Percentiles rank a stretch among this genome's conserved stretches.
These are phyloP conservation scores for Epichloe festucae DNA, from an alignment of 2,329 filamentous ascomycete genomes.

Conservation along the genomic window DNA sequence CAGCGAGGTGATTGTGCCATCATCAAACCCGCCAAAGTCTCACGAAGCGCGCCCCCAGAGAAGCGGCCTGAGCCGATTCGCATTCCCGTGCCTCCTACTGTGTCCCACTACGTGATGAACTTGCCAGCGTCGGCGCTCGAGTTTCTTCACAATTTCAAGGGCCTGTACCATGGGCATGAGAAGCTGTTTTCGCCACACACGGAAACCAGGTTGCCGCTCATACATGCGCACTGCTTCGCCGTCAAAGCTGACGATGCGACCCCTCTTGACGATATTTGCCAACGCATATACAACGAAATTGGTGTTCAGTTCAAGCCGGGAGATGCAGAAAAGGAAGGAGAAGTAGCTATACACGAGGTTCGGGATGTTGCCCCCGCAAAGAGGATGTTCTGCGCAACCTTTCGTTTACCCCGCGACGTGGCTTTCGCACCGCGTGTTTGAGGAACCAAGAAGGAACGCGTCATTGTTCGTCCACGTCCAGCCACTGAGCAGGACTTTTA, in stretches of 20 bases:
- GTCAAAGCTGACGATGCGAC: conserved; percentile 66
- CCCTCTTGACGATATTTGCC: conserved; percentile 37
- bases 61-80: conserved; percentile 23
- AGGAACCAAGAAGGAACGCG: not conserved
- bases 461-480: too few relatives aligned
- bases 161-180: conserved; percentile 65
- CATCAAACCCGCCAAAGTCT: conserved; percentile 28
- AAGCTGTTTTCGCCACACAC: conserved; percentile 50
- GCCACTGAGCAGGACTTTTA: too few relatives aligned
- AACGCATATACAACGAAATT: conserved; percentile 27
- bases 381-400: conserved; percentile 92
- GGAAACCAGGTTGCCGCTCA: conserved; percentile 53
- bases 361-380: conserved; percentile 87
- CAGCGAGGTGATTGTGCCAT: conserved; percentile 39
- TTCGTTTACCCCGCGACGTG: conserved; percentile 69
- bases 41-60: conserved; percentile 23
- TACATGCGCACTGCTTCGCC: conserved; percentile 93
- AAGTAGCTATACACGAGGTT: conserved; percentile 53
- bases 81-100: conserved; percentile 53
- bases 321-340: conserved; percentile 32
- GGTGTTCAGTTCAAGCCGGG: conserved; percentile 28
- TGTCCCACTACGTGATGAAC: conserved; percentile 97
- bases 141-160: conserved; percentile 56
- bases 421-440: conserved; percentile 48
- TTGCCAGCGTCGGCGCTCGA: conserved; percentile 79